Conservation (phyloP, 495 filamentous ascomycete genomes). For the Penicillium bialowiezense region DNA sequence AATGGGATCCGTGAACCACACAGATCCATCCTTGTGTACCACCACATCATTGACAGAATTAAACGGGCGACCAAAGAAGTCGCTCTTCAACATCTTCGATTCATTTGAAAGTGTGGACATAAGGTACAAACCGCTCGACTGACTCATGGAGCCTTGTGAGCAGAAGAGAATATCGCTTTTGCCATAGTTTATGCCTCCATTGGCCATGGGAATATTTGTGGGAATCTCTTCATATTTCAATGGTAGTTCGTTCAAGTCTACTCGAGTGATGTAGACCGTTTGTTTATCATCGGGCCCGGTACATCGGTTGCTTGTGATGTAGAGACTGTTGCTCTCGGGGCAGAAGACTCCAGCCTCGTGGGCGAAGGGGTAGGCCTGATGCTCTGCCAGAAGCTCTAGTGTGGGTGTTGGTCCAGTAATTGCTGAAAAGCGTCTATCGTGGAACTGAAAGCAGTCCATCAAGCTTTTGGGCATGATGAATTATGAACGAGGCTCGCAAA, state of each 20-base stretch:
- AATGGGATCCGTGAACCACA: slow-evolving; percentile 64
- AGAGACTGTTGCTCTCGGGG: slow-evolving; percentile 44
- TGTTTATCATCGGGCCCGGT: too few species aligned
- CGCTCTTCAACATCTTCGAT: too few species aligned
- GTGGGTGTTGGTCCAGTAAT: too few species aligned
- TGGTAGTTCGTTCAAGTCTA: too few species aligned
- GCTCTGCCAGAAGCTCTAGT: slow-evolving; percentile 25
- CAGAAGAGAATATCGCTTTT: slow-evolving; percentile 41
- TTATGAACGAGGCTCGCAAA: too few species aligned
- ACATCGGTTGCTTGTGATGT: slow-evolving; percentile 52
- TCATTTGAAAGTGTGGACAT: too few species aligned
- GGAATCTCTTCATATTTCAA: slow-evolving; percentile 2
- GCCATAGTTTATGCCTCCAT: slow-evolving; percentile 50
- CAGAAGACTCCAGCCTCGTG: slow-evolving; percentile 61
- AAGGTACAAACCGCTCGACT: too few species aligned
- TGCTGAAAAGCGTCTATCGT: too few species aligned
- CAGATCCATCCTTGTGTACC: slow-evolving; percentile 49
- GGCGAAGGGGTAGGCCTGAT: slow-evolving; percentile 47
- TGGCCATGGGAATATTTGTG: slow-evolving; percentile 50
- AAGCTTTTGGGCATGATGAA: too few species aligned
- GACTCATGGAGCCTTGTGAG: slow-evolving; percentile 44
- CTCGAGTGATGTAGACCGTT: too few species aligned
- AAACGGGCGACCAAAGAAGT: too few species aligned
- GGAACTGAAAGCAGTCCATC: too few species aligned
- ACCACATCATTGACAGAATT: slow-evolving; percentile 38